Percentiles rank a stretch among this genome's conserved stretches.
Conservation (phyloP, 768 basidiomycete genomes). For the Tremella yokohamensis region DNA sequence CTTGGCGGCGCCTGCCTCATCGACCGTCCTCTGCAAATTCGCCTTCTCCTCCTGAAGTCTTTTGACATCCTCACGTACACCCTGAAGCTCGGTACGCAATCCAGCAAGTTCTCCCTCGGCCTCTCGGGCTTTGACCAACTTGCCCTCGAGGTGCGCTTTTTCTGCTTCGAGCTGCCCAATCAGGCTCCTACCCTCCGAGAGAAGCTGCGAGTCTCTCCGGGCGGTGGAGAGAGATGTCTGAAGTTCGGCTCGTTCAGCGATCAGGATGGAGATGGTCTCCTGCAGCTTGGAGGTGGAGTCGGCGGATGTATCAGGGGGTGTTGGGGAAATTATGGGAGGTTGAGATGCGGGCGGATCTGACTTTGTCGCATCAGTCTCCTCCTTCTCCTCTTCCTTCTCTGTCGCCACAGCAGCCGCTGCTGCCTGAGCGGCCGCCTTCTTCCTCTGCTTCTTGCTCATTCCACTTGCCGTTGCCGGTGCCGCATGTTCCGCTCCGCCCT, state of each 20-base stretch:
- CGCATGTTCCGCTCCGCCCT: slow-evolving; percentile 14
- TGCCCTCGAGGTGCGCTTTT: slow-evolving; percentile 20
- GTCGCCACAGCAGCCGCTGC: not conserved
- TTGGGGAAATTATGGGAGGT: not conserved
- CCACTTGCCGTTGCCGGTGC: not conserved
- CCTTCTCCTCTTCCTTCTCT: not conserved
- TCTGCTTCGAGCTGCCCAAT: slow-evolving; percentile 37
- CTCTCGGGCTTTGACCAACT: slow-evolving; percentile 11
- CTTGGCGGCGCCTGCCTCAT: not conserved
- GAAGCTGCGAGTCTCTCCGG: slow-evolving; percentile 17
- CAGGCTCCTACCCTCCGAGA: slow-evolving; percentile 25
- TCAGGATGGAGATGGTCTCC: slow-evolving; percentile 36
- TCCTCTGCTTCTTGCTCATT: slow-evolving; percentile 12
- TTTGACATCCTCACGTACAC: slow-evolving; percentile 15
- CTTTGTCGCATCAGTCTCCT: slow-evolving; percentile 2
- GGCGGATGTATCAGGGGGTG: slow-evolving; percentile 4
- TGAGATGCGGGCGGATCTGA: not conserved
- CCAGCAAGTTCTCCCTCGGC: slow-evolving; percentile 12
- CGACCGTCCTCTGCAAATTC: slow-evolving; percentile 9
- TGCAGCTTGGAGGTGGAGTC: slow-evolving; percentile 27
- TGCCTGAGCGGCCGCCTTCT: slow-evolving; percentile 15
- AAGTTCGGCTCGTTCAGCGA: slow-evolving; percentile 37
- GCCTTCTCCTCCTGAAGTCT: slow-evolving; percentile 18
- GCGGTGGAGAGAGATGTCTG: slow-evolving; percentile 24
- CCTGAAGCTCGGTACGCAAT: slow-evolving; percentile 24